Base-by-base conservation (phyloP, 148 eudicot genomes). In the Heliosperma pusillum region DNA sequence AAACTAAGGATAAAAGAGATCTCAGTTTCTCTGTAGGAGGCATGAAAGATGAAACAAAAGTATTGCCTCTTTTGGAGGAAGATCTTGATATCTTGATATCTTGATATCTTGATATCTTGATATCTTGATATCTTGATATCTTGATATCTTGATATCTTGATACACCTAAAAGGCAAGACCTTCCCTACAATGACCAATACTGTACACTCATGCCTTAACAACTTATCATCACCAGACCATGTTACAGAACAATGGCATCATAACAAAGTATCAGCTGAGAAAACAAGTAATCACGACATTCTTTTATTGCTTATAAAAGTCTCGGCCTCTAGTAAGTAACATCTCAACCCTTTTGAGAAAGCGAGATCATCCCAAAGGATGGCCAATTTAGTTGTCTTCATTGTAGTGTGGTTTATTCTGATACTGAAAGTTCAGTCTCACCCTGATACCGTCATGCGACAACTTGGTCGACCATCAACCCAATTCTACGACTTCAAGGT, bases 401-500 rank as follows among this genome's bases (percentile, higher is more conserved):
- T 53, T 62, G 50, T 55, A 55, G 16, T 80, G 55, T 70, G 75
- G 78, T 62, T 75, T 60, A 55, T 70, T 53, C 47, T 80, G 50
- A 40, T 75, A 62, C 4, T 75, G 20, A 36, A 70, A 74, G 74
- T 64, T 74, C 82, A 63, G 13, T 22, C 63, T 74, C 75, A 53
- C 24, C 75, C 19, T 30, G 33, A 61, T 25, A 36, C 44, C 24
- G 56, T 66, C 56, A 42, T 75, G 63, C 65, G 36, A 17, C 66
- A 61, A 40, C 24, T 52, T 7, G 67, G 65, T 71, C 68, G 66
- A 66, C 69, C 78, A 58, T 78, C 88, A 77, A 87, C 86, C 19
- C 81, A 85, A 63, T 87, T 80, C 84, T 87, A 79, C 17, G 82
- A 87, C 66, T 87, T 87, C 77, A 87, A 83, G 88, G 90, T 87